These are phyloP conservation scores for Acer campestre DNA, from an alignment of 345 rosid species.

Conservation along the genomic window DNA sequence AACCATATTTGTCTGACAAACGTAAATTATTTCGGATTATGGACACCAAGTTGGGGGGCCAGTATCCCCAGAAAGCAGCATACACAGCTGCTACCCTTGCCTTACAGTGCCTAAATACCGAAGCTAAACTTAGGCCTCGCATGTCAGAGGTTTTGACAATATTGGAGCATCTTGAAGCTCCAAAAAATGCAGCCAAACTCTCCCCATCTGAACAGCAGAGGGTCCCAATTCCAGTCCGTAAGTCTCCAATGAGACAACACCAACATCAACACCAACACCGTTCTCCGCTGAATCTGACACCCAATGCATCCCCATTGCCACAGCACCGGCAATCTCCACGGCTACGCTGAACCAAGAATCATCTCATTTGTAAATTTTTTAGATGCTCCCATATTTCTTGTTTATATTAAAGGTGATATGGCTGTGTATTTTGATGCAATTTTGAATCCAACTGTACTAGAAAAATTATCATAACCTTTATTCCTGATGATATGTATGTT, in stretches of 20 bases:
- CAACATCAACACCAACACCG: conserved; percentile 28
- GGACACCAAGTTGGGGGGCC: conserved; percentile 97
- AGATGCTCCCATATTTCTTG: not conserved
- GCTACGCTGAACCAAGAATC: conserved; percentile 33
- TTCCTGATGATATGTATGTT: conserved; percentile 9
- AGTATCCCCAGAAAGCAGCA: conserved; percentile 91
- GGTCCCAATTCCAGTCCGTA: conserved; percentile 39
- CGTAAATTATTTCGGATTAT: conserved; percentile 84
- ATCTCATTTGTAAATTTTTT: conserved; percentile 26
- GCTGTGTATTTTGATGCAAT: conserved; percentile 20
- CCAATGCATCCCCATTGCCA: conserved; percentile 64
- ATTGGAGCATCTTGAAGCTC: conserved; percentile 63
- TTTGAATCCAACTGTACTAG: conserved; percentile 28
- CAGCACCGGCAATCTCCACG: conserved; percentile 60
- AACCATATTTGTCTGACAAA: conserved; percentile 83
- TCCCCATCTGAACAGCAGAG: conserved; percentile 34
- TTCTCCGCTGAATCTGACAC: conserved; percentile 56
- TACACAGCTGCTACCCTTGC: conserved; percentile 79
- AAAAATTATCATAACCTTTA: conserved; percentile 13
- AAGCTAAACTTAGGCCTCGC: conserved; percentile 77
- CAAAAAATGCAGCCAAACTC: conserved; percentile 36
- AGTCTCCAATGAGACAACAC: conserved; percentile 49
- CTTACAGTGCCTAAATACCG: conserved; percentile 58
- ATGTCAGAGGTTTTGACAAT: conserved; percentile 82
- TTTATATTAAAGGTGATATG: conserved; percentile 18